These are phyloP conservation scores for Leucocoprinus leucothites DNA, from an alignment of 768 basidiomycete genomes.

Conservation along the genomic window DNA sequence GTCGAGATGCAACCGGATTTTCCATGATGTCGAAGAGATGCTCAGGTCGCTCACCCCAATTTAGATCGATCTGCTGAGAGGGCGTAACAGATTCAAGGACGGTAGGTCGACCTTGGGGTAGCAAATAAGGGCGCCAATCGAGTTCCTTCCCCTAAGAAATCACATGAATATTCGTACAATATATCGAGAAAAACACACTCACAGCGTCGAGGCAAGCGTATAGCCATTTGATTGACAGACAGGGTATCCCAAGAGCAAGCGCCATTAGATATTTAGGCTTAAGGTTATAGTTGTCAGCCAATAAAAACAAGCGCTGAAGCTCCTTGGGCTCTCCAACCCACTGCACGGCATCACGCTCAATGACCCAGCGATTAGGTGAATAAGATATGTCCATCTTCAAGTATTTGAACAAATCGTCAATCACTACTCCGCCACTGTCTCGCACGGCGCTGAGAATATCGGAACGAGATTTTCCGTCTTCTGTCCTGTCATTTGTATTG, in stretches of 20 bases:
- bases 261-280: slow-evolving; percentile 83
- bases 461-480: slow-evolving; percentile 25
- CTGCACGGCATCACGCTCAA: slow-evolving; percentile 43
- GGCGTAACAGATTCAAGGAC: slow-evolving; percentile 25
- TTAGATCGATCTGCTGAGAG: slow-evolving; percentile 45
- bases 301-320: slow-evolving; percentile 57
- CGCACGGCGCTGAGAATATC: slow-evolving; percentile 40
- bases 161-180: neutral
- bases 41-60: slow-evolving; percentile 47
- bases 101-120: slow-evolving; percentile 55
- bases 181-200: slow-evolving; percentile 16
- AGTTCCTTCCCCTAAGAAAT: slow-evolving; percentile 31
- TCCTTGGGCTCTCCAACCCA: slow-evolving; percentile 34
- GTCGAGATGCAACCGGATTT: slow-evolving; percentile 53
- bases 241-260: slow-evolving; percentile 85
- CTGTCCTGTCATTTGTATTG: slow-evolving; percentile 36
- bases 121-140: slow-evolving; percentile 64
- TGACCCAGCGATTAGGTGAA: slow-evolving; percentile 49
- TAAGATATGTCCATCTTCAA: slow-evolving; percentile 46
- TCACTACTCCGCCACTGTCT: slow-evolving; percentile 49
- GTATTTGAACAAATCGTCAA: slow-evolving; percentile 61
- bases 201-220: slow-evolving; percentile 31
- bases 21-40: slow-evolving; percentile 58
- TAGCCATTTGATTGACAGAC: slow-evolving; percentile 61
- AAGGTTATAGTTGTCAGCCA: slow-evolving; percentile 62